Evolutionary conservation across 352 stramenopile genomes (phyloP).

Genomic region (Phytophthora fragariae): DNA sequence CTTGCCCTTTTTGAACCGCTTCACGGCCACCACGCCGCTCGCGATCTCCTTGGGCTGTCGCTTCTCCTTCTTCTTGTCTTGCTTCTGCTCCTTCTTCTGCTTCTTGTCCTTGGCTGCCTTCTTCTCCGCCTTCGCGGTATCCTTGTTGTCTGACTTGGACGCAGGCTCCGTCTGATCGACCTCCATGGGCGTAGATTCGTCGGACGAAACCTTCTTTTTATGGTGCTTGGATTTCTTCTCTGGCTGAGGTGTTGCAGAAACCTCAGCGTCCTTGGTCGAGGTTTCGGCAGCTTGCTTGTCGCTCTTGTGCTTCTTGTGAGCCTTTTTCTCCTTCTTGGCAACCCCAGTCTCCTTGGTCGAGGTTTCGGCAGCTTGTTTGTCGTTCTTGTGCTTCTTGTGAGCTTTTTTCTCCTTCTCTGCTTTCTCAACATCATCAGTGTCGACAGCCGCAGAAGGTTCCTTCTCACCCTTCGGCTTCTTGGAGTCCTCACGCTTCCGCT

Average conservation of each 20-base stretch:
- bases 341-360: too few species aligned
- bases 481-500: constrained; percentile 35
- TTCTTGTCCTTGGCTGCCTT: constrained; percentile 42
- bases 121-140: constrained; percentile 35
- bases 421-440: constrained; percentile 20
- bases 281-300: constrained; percentile 26
- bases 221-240: constrained; percentile 32
- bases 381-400: too few species aligned
- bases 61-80: constrained; percentile 53
- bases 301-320: constrained; percentile 42
- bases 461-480: constrained; percentile 25
- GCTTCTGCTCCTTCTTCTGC: constrained; percentile 37
- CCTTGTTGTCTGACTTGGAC: constrained; percentile 23
- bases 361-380: too few species aligned
- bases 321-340: constrained; percentile 39
- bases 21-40: constrained; percentile 79
- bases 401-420: too few species aligned
- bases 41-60: constrained; percentile 69
- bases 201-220: constrained; percentile 27
- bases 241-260: constrained; percentile 17
- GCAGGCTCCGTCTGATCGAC: constrained; percentile 23
- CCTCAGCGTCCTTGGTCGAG: constrained; percentile 1
- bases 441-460: background rate
- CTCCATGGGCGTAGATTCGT: constrained; percentile 28
- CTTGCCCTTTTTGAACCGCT: constrained; percentile 81